Conservation (phyloP, 352 stramenopile species). For the Sclerospora graminicola region DNA sequence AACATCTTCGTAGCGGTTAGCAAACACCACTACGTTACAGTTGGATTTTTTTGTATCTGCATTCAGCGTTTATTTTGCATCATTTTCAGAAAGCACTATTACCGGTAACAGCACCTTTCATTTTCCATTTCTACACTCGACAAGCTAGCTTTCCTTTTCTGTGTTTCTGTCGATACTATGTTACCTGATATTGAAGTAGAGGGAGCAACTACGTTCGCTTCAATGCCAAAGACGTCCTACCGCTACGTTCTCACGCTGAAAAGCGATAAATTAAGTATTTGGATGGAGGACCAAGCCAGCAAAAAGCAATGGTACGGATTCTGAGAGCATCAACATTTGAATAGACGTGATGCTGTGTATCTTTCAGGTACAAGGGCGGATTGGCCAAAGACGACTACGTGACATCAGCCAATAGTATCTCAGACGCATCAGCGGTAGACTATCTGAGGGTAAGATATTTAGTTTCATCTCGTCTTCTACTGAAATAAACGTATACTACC, state of each 20-base stretch:
- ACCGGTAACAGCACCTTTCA: too few species aligned
- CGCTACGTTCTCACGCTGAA: slow-evolving; percentile 9
- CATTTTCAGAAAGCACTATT: too few species aligned
- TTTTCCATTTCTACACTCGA: too few species aligned
- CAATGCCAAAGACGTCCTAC: neutral
- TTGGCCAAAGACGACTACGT: slow-evolving; percentile 3
- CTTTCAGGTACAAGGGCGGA: slow-evolving; percentile 7
- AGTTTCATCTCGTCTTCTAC: neutral
- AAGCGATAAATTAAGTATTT: slow-evolving; percentile 6
- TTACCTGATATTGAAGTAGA: slow-evolving; percentile 6
- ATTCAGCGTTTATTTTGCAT: too few species aligned
- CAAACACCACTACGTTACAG: too few species aligned
- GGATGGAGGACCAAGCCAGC: neutral
- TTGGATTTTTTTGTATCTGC: too few species aligned
- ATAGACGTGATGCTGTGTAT: neutral
- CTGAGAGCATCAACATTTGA: neutral
- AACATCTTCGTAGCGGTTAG: too few species aligned
- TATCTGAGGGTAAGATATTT: slow-evolving; percentile 8
- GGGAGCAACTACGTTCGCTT: slow-evolving; percentile 3
- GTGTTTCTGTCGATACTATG: too few species aligned
- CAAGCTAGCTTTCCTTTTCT: too few species aligned
- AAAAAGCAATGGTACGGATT: slow-evolving; percentile 14
- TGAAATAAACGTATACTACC: neutral
- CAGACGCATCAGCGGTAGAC: neutral
- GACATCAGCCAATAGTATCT: too few species aligned